Percentiles rank a stretch among this genome's conserved stretches.
phyloP scores from a whole-genome alignment of 306 rosid genomes.

The Lagenaria siceraria region DNA sequence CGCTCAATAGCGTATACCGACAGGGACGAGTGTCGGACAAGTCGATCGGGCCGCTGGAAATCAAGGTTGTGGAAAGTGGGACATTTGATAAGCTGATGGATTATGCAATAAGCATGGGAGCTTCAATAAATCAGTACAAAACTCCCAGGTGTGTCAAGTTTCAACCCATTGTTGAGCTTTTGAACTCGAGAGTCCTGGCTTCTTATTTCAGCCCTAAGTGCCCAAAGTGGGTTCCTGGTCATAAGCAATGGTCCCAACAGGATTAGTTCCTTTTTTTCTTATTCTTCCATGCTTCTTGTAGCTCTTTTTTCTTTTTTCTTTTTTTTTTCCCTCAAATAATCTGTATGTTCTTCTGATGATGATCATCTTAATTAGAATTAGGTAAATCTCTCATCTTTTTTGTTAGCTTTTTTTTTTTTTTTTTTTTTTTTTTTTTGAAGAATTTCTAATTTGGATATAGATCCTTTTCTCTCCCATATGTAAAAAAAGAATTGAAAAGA shows the following conservation, averaged over 20 bases:
- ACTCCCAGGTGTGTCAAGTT: constrained; percentile 4
- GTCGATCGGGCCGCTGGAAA: constrained; percentile 7
- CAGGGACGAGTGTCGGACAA: constrained; percentile 9
- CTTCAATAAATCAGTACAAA: constrained; percentile 12
- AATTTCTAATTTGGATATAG: not conserved
- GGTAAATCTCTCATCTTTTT: not conserved
- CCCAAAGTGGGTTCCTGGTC: constrained; percentile 12
- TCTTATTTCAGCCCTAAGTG: constrained; percentile 8
- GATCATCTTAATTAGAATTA: not conserved
- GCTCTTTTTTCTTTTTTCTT: not conserved
- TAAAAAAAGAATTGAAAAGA: not conserved
- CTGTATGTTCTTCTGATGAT: not conserved
- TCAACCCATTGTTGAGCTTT: constrained; percentile 10
- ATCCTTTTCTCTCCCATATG: not conserved
- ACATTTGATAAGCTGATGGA: constrained; percentile 11
- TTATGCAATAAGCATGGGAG: constrained; percentile 10
- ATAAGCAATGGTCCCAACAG: constrained; percentile 11
- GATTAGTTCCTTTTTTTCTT: not conserved
- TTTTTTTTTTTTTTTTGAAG: no score
- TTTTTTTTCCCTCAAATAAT: not conserved
- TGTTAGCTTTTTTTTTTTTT: not conserved
- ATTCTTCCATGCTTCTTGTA: not conserved
- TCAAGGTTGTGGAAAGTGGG: not conserved
- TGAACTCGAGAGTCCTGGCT: not conserved
- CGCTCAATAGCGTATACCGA: constrained; percentile 4